Conservation (phyloP, 208 protist species). For the Trypanosoma boissoni region DNA sequence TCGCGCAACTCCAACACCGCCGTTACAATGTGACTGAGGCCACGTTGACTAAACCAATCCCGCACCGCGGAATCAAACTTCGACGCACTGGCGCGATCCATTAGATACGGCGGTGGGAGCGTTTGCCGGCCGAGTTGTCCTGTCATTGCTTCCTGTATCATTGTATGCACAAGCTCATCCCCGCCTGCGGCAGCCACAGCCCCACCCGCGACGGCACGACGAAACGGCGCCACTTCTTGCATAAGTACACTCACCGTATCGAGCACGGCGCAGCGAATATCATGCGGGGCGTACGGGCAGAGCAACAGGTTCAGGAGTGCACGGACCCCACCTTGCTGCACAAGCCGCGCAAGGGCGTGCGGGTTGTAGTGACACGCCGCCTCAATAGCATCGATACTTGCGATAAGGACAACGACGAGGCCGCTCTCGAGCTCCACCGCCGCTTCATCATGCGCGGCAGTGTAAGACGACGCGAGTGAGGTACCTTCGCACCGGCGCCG, state of each 20-base stretch:
- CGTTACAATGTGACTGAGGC: slow-evolving; percentile 67
- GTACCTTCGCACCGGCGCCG: too few species aligned
- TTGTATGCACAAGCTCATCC: slow-evolving; percentile 52
- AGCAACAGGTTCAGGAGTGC: slow-evolving; percentile 72
- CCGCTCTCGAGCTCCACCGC: slow-evolving; percentile 38
- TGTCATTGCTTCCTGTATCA: slow-evolving; percentile 67
- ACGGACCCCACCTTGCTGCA: slow-evolving; percentile 68
- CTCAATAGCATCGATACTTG: slow-evolving; percentile 75
- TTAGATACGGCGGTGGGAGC: slow-evolving; percentile 49
- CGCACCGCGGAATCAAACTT: slow-evolving; percentile 85
- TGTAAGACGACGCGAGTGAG: not conserved
- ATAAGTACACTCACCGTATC: slow-evolving; percentile 82
- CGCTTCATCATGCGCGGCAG: slow-evolving; percentile 13
- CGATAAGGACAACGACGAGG: slow-evolving; percentile 55
- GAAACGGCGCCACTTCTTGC: slow-evolving; percentile 82
- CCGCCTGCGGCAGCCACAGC: slow-evolving; percentile 7
- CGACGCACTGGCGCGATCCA: slow-evolving; percentile 78
- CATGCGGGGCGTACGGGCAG: slow-evolving; percentile 59
- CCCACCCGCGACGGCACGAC: slow-evolving; percentile 34
- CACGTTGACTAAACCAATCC: slow-evolving; percentile 80
- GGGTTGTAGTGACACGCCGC: slow-evolving; percentile 88
- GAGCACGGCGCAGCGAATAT: slow-evolving; percentile 68
- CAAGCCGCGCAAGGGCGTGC: slow-evolving; percentile 54
- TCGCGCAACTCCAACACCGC: slow-evolving; percentile 61
- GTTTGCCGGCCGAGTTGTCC: slow-evolving; percentile 27